Base-by-base conservation (phyloP, 225 moss, liverwort and hornwort species). In the Ulota crispa region DNA sequence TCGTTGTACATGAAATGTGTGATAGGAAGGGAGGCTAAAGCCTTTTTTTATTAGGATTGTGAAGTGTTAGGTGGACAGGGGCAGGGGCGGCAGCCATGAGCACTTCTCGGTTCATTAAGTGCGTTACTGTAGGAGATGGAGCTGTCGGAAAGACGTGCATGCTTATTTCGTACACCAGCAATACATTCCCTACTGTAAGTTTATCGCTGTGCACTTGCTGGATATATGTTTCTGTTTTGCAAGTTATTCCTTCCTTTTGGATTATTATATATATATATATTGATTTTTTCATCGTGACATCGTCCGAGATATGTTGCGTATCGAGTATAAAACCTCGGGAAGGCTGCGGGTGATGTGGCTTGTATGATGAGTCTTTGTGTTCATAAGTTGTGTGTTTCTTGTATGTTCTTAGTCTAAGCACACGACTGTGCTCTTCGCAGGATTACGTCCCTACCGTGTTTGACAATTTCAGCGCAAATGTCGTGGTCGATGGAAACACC, bases 381-480 rank as follows among this genome's bases (percentile, higher is more conserved):
- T 21, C 53, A 16, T n/a, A 3, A 39, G 55, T 4, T 69, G 23
- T 27, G 4, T 79, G n/a, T 39, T 37, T 20, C 15, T 21, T 26
- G 5, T 31, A 43, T 60, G 24, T 11, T 57, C 52, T 30, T 36
- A 50, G 18, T 3, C 15, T 7, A 60, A 61, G 31, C 43, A 2
- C 60, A 8, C n/a, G 32, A 28, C 16, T 73, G 65, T 76, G 54
- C 60, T 81, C 57, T 37, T 66, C 59, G 78, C 90, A 99, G 98
- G 98, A 99, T 89, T 99, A 99, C 32, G 98, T 99, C 20, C 98
- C 98, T 53, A 99, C 98, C 6, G 98, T 99, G 83, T 99, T 99
- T 76, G 98, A 99, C 88, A 99, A 99, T 93, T 99, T 99, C 92
- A 99, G 98, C 83, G 98, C 98, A 67, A 99, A 99, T 80, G 98